A percentile compares a stretch with the other conserved stretches of the same genome.
phyloP scores from a whole-genome alignment of 2,329 filamentous ascomycete genomes.

The Paracoccidioides lutzii region DNA sequence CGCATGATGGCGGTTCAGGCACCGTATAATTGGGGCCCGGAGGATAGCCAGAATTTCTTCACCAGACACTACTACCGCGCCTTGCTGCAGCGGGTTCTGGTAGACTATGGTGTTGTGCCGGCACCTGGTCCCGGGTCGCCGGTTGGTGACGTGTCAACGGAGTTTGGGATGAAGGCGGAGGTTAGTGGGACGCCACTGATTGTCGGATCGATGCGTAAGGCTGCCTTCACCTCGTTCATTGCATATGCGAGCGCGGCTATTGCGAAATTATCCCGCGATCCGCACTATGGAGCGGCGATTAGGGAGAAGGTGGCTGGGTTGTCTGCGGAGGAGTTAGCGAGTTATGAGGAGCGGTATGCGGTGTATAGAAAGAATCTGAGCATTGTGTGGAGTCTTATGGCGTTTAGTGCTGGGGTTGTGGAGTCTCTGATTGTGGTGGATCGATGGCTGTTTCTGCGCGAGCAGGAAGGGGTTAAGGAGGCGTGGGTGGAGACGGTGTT shows the following conservation, averaged over 20 bases:
- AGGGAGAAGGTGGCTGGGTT: conserved; percentile 52
- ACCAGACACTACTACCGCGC: conserved; percentile 86
- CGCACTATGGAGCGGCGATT: conserved; percentile 49
- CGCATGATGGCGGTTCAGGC: conserved; percentile 98
- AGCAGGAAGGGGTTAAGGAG: conserved; percentile 60
- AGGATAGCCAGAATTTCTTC: conserved; percentile 79
- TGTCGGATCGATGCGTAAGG: conserved; percentile 71
- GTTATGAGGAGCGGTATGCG: conserved; percentile 54
- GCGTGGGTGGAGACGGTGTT: conserved; percentile 93
- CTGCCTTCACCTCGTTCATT: conserved; percentile 61
- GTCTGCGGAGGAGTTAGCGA: conserved; percentile 60
- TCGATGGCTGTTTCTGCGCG: conserved; percentile 72
- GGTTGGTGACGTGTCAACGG: conserved; percentile 14
- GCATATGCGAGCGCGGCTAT: conserved; percentile 72
- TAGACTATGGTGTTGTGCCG: conserved; percentile 66
- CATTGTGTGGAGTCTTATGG: conserved; percentile 89
- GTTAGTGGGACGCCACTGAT: conserved; percentile 59
- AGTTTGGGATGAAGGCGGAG: conserved; percentile 12
- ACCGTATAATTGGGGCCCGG: conserved; percentile 74
- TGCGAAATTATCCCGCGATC: conserved; percentile 55
- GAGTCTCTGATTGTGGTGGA: conserved; percentile 86
- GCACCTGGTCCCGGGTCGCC: conserved; percentile 32
- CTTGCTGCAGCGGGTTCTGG: conserved; percentile 78
- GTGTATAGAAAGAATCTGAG: conserved; percentile 67
- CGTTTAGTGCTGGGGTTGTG: conserved; percentile 77